Evolutionary conservation across 495 filamentous ascomycete species (phyloP).

Genomic region (Lophium mytilinum): DNA sequence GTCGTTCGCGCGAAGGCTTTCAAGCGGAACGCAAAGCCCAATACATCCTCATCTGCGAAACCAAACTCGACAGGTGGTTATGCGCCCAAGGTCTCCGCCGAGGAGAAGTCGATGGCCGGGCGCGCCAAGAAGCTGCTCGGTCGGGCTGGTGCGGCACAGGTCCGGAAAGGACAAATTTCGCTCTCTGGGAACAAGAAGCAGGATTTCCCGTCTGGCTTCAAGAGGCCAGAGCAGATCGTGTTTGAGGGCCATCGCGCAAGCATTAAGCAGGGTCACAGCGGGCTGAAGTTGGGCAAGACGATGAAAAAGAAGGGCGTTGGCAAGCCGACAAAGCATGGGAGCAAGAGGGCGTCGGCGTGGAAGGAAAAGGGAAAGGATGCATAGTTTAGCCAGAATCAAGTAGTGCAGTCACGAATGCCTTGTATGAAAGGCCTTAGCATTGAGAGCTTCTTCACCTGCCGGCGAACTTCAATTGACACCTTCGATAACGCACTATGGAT

Average conservation of each 20-base stretch:
- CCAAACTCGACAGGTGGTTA: slow-evolving; percentile 34
- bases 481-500: too few species aligned
- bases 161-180: slow-evolving; percentile 35
- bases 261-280: slow-evolving; percentile 50
- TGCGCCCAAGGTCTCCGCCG: slow-evolving; percentile 58
- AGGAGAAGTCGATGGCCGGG: slow-evolving; percentile 65
- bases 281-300: slow-evolving; percentile 38
- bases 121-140: slow-evolving; percentile 79
- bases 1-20: slow-evolving; percentile 76
- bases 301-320: slow-evolving; percentile 51
- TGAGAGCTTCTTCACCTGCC: too few species aligned
- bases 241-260: slow-evolving; percentile 88
- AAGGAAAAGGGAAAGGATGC: slow-evolving; percentile 35
- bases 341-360: slow-evolving; percentile 38
- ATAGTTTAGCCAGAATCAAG: too few species aligned
- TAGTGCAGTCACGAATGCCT: too few species aligned
- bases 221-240: slow-evolving; percentile 59
- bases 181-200: slow-evolving; percentile 15
- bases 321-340: slow-evolving; percentile 42
- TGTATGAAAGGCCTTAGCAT: too few species aligned
- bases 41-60: slow-evolving; percentile 12
- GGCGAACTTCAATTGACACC: too few species aligned
- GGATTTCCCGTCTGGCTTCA: slow-evolving; percentile 22
- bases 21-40: slow-evolving; percentile 53
- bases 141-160: slow-evolving; percentile 60